Evolutionary conservation across 2,329 filamentous ascomycete species (phyloP).

Genomic region (Thielaviopsis musarum): DNA sequence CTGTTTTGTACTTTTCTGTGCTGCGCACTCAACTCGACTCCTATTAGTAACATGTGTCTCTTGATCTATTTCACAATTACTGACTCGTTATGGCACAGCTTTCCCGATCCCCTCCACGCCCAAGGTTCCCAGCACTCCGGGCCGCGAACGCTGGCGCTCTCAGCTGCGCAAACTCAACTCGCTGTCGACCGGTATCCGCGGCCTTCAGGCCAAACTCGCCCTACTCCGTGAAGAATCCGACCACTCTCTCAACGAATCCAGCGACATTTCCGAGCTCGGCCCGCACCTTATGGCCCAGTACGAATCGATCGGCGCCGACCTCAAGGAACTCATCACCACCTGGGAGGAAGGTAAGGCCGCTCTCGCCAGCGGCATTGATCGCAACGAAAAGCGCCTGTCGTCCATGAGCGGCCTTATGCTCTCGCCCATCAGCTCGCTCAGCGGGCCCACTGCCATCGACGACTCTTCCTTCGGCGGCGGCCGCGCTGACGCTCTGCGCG

Average conservation of each 20-base stretch:
- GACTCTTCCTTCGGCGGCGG: slow-evolving; percentile 20
- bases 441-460: slow-evolving; percentile 48
- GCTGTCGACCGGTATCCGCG: slow-evolving; percentile 76
- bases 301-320: slow-evolving; percentile 79
- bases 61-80: slow-evolving; percentile 6
- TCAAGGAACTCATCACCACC: slow-evolving; percentile 62
- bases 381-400: slow-evolving; percentile 54
- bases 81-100: slow-evolving; percentile 20
- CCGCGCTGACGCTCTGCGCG: slow-evolving; percentile 48
- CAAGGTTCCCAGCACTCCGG: slow-evolving; percentile 46
- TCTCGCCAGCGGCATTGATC: slow-evolving; percentile 64
- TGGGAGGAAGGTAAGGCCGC: slow-evolving; percentile 83
- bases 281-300: slow-evolving; percentile 74
- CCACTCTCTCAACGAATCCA: slow-evolving; percentile 55
- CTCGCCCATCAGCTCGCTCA: slow-evolving; percentile 45
- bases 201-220: slow-evolving; percentile 87
- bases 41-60: background rate
- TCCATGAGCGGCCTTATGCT: slow-evolving; percentile 36
- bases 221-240: slow-evolving; percentile 81
- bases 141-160: slow-evolving; percentile 68
- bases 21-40: too few species aligned
- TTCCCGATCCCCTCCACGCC: slow-evolving; percentile 40
- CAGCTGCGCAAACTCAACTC: slow-evolving; percentile 80
- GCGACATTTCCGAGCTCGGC: slow-evolving; percentile 58
- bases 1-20: too few species aligned